A percentile compares a stretch with the other conserved stretches of the same genome.
Evolutionary conservation across 1,139 yeast species (phyloP).

Genomic region (Kodamaea ohmeri): DNA sequence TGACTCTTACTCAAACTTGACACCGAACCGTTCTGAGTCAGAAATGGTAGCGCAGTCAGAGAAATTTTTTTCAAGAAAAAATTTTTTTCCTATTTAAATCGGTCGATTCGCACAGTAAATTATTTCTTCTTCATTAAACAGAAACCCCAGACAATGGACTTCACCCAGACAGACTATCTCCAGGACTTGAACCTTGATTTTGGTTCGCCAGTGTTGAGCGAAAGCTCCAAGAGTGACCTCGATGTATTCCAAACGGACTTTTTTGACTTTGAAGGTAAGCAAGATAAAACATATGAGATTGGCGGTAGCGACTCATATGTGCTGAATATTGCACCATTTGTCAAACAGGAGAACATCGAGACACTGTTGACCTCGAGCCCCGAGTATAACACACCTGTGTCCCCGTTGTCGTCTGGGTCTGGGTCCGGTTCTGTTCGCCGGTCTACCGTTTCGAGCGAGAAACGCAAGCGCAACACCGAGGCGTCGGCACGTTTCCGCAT

Average conservation of each 20-base stretch:
- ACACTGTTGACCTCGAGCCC: background rate
- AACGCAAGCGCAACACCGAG: slow-evolving; percentile 58
- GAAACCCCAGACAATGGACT: slow-evolving; percentile 29
- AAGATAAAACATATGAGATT: background rate
- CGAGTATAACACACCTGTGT: slow-evolving; percentile 6
- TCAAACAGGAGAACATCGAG: slow-evolving; percentile 3
- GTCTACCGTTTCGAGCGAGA: slow-evolving; percentile 31
- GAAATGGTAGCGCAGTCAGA: background rate
- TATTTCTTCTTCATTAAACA: background rate
- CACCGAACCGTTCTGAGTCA: slow-evolving; percentile 6
- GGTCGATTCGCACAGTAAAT: background rate
- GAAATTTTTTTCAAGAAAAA: slow-evolving; percentile 2
- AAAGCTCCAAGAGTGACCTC: slow-evolving; percentile 32
- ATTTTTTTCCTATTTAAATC: slow-evolving; percentile 3
- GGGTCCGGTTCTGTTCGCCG: slow-evolving; percentile 10
- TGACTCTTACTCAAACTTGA: too few species aligned
- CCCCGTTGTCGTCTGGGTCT: slow-evolving; percentile 6
- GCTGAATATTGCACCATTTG: background rate
- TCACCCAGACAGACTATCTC: slow-evolving; percentile 45
- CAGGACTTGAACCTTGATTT: slow-evolving; percentile 33
- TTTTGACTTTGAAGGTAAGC: slow-evolving; percentile 41
- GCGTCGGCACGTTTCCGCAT: slow-evolving; percentile 63
- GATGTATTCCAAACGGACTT: slow-evolving; percentile 49
- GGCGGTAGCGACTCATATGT: background rate
- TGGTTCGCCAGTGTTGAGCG: slow-evolving; percentile 25